Conservation (phyloP, 1,284 basidiomycete genomes). For the Leccinum subspadiceum region DNA sequence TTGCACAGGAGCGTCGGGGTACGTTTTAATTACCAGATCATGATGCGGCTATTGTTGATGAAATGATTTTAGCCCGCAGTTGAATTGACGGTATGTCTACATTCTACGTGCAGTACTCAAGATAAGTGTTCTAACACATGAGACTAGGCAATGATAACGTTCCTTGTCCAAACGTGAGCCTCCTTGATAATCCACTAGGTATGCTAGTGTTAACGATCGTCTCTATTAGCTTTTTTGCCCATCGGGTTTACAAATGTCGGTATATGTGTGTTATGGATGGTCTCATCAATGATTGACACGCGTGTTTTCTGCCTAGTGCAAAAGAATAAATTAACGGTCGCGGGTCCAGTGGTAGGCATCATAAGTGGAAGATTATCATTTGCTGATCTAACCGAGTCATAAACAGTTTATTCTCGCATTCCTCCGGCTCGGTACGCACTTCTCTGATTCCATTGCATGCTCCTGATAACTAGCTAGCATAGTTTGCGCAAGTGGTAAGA, state of each 20-base stretch:
- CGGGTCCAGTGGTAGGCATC: conserved; percentile 20
- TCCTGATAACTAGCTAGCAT: neutral
- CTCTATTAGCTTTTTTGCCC: conserved; percentile 22
- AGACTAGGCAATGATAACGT: conserved; percentile 24
- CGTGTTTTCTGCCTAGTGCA: conserved; percentile 16
- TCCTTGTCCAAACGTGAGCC: conserved; percentile 22
- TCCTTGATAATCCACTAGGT: too few relatives aligned
- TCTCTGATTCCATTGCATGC: neutral
- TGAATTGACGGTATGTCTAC: conserved; percentile 18
- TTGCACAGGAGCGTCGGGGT: conserved; percentile 26
- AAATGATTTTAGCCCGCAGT: conserved; percentile 15
- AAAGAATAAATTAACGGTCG: conserved; percentile 12
- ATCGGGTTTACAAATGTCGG: conserved; percentile 28
- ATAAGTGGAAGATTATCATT: neutral
- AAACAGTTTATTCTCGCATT: conserved; percentile 17
- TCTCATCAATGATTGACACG: neutral
- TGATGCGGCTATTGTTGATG: neutral
- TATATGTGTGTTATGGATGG: neutral
- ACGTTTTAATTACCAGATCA: conserved; percentile 1
- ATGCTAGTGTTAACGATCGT: neutral
- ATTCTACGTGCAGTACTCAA: neutral
- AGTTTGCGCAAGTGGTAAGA: conserved; percentile 25
- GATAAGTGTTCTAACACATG: conserved; percentile 1
- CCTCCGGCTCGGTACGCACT: conserved; percentile 19
- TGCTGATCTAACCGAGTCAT: conserved; percentile 1